These are phyloP conservation scores for Suhomyces faveliae DNA, from an alignment of 805 yeast species.

Conservation along the genomic window DNA sequence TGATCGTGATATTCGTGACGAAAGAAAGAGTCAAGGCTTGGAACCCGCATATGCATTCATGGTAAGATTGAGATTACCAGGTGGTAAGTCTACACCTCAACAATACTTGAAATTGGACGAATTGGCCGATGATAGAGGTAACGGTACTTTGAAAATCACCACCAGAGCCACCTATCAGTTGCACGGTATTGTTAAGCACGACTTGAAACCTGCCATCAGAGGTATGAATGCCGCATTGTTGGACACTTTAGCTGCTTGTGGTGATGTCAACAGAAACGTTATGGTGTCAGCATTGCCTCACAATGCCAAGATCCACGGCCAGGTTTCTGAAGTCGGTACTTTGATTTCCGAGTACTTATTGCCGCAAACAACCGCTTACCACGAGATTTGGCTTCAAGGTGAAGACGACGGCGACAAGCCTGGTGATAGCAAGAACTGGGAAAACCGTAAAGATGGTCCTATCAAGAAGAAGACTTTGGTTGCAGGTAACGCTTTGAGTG, in stretches of 20 bases:
- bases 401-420: constrained; percentile 67
- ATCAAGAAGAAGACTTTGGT: constrained; percentile 77
- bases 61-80: constrained; percentile 95
- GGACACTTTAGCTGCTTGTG: constrained; percentile 97
- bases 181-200: constrained; percentile 89
- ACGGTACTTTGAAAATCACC: constrained; percentile 89
- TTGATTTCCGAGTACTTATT: constrained; percentile 76
- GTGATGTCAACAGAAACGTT: constrained; percentile 96
- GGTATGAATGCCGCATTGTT: constrained; percentile 87
- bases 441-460: constrained; percentile 70
- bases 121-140: constrained; percentile 78
- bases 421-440: constrained; percentile 64
- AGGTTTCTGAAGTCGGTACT: constrained; percentile 63
- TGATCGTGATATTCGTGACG: constrained; percentile 93
- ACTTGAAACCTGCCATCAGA: constrained; percentile 85
- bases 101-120: constrained; percentile 89
- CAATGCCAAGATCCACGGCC: constrained; percentile 76
- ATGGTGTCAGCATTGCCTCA: constrained; percentile 88
- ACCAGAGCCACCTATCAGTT: constrained; percentile 97
- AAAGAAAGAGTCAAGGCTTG: constrained; percentile 84
- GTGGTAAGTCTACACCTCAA: constrained; percentile 81
- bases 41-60: constrained; percentile 97
- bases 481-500: constrained; percentile 80
- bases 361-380: constrained; percentile 92
- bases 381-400: constrained; percentile 95